Base-by-base conservation (phyloP, 345 rosid species). In the Psidium guajava region DNA sequence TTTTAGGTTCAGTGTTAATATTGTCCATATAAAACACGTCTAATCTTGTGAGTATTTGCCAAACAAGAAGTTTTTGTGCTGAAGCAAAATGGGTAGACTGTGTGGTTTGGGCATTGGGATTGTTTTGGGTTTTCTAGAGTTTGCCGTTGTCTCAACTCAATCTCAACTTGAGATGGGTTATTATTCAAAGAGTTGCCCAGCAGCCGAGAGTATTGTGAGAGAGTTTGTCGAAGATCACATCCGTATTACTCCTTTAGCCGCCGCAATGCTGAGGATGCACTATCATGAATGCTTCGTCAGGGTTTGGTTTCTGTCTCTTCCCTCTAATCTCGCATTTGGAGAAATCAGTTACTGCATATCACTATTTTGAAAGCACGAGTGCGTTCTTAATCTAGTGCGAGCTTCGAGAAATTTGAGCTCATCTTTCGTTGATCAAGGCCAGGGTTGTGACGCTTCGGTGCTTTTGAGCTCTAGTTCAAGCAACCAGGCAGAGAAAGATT, bases 401-500 rank as follows among this genome's bases (percentile, higher is more conserved):
- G 73, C 73, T 59, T 59, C 27, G 36, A 27, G 73, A 59, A 59
- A 59, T 59, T 59, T 59, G 36, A 59, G 36, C 36, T 83, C 54
- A 8, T 40, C 5, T 27, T 59, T 25, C 54, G 50, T 42, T 54
- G 40, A 82, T 54, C 54, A 11, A 54, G 61, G 47, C 21, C 91
- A 96, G 98, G 99, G 99, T 40, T 97, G 98, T 75, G 99, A 97
- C 88, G 98, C 87, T 59, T 97, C 98, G 1, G 91, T 97, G 86
- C 94, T 97, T 82, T 59, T 97, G 86, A 95, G 95, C 91, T 84
- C 95, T 22, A 92, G 95, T n/a, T 86, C 93, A 3, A 91, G 92
- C 86, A 90, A 90, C 86, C 87, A 87, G 58, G 86, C 94, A 5
- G 98, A 97, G 86, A 95, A 83, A 88, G 83, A 87, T 85, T 85